Base-by-base conservation (phyloP, 75 land plant genomes). In the Larix kaempferi region DNA sequence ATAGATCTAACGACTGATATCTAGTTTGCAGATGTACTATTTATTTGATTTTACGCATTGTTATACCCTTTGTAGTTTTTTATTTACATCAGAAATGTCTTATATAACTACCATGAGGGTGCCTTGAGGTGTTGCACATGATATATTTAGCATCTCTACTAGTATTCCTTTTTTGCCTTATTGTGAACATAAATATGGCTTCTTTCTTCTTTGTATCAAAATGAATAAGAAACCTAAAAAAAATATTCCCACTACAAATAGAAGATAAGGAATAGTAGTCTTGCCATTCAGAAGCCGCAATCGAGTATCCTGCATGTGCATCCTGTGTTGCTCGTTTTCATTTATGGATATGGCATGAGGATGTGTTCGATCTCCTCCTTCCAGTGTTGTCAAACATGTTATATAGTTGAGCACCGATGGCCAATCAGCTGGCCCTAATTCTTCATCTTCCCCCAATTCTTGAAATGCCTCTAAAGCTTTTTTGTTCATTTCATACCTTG, bases 351-450 rank as follows among this genome's bases (percentile, higher is more conserved):
- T 25, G 73, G 25, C 75, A 81, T 97, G 92, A 61, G 92, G 91
- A 82, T 92, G 98, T 1, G 56, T 73, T 13, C 39, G 82, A 2
- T 56, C 83, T 67, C 81, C 91, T 23, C 87, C 91, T 29, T 89
- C 91, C 73, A 82, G 25, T 56, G 88, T 56, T 74, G 78, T 74
- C 78, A 97, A 86, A 78, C 96, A 86, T 74, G 84, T 81, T 23
- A 95, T 93, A 78, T 89, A 91, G 73, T 81, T 86, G 54, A 77
- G 79, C 8, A 97, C 94, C 17, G 93, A 92, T 22, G 82, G 83
- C 99, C 99, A 97, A 76, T 97, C 99, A 78, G 94, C 90, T 71
- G 98, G 99, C 33, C 99, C 99, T 10, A 97, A 78, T 79, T 95
- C 98, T 59, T 97, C 95, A 85, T 97, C 99, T 74, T 97, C 98